Conservation (phyloP, 257 asterid genomes). For the Rubia yunnanensis region DNA sequence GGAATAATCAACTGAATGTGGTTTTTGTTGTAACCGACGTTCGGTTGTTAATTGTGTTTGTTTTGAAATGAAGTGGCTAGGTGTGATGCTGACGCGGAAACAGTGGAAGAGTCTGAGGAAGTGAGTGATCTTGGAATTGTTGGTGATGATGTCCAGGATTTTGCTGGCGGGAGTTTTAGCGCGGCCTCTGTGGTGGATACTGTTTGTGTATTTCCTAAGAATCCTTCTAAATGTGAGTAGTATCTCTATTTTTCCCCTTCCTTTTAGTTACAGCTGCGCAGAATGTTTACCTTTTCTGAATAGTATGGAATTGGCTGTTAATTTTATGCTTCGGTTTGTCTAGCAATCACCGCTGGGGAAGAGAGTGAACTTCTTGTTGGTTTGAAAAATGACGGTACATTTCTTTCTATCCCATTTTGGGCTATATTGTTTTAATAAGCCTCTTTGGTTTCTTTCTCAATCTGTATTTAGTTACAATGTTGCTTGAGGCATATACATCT, state of each 20-base stretch:
- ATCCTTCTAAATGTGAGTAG: conserved; percentile 67
- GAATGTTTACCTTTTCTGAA: neutral
- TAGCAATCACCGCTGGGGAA: conserved; percentile 80
- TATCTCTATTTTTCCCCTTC: neutral
- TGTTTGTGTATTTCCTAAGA: conserved; percentile 80
- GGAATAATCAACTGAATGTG: too few relatives aligned
- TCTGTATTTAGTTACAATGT: neutral
- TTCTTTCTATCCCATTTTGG: neutral
- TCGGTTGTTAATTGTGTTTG: neutral
- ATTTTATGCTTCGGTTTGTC: conserved; percentile 18
- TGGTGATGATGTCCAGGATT: conserved; percentile 82
- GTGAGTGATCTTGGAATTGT: conserved; percentile 72
- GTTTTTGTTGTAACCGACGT: neutral
- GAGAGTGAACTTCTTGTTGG: conserved; percentile 91
- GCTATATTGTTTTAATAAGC: neutral
- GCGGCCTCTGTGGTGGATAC: conserved; percentile 89
- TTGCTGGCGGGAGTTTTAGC: conserved; percentile 42
- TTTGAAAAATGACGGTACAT: conserved; percentile 78
- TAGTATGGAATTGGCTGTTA: neutral
- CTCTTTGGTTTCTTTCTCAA: neutral
- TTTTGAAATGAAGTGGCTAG: conserved; percentile 49
- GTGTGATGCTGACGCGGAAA: conserved; percentile 58
- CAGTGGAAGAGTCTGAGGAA: conserved; percentile 45
- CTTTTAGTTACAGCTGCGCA: neutral
- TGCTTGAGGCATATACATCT: neutral